Evolutionary conservation across 352 stramenopile species (phyloP).

Genomic region (Porosira glacialis): DNA sequence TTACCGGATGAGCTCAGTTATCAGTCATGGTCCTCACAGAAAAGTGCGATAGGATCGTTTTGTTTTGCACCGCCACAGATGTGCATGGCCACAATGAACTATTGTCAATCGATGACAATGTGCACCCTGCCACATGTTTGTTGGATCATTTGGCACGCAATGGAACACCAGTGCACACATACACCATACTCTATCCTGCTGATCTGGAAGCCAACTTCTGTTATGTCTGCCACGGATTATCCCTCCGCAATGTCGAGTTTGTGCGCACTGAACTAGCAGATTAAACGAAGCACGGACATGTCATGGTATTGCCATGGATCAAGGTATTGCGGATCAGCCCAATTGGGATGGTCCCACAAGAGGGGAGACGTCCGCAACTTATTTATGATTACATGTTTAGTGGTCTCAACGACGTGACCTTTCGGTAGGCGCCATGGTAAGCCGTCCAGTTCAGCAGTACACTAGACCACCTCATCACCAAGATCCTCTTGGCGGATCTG

Average conservation of each 20-base stretch:
- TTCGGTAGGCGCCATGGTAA: slow-evolving; percentile 15
- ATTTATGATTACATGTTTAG: slow-evolving; percentile 49
- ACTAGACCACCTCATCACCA: slow-evolving; percentile 19
- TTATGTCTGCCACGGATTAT: not conserved
- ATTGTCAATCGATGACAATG: not conserved
- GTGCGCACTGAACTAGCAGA: not conserved
- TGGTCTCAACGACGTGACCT: slow-evolving; percentile 25
- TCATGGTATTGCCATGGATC: not conserved
- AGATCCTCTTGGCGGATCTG: slow-evolving; percentile 27
- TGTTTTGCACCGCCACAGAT: not conserved
- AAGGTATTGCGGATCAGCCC: not conserved
- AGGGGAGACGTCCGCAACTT: slow-evolving; percentile 22
- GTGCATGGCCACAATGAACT: not conserved
- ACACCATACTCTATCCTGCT: not conserved
- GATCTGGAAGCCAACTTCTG: not conserved
- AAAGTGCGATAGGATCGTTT: not conserved
- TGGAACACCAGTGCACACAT: not conserved
- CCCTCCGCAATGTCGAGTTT: not conserved
- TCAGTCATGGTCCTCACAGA: not conserved
- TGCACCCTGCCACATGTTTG: not conserved
- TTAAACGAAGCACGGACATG: not conserved
- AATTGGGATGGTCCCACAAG: slow-evolving; percentile 2
- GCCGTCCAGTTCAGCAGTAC: slow-evolving; percentile 49
- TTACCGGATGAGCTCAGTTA: not conserved
- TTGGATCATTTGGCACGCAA: not conserved